Base-by-base conservation (phyloP, 2,329 filamentous ascomycete species). In the Colletotrichum sp. region DNA sequence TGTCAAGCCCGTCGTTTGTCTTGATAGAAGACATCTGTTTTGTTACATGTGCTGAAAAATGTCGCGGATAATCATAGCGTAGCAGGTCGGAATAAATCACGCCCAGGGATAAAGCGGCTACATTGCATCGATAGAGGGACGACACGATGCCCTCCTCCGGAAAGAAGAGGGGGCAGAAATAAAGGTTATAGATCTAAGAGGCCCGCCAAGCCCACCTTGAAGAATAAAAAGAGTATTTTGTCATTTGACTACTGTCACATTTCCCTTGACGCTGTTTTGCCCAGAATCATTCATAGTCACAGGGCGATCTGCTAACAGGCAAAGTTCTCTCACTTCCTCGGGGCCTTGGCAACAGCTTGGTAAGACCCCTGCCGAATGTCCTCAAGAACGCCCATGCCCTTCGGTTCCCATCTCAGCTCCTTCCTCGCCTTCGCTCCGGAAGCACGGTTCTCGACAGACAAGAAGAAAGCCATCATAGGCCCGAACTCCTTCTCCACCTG, bases 331-430 rank as follows among this genome's bases (percentile, higher is more conserved):
- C 65, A 76, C 34, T 62, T 72, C 38, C 56, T 58, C 36, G 80
- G 67, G 3, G 70, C 68, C 66, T 69, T 52, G 3, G 77, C 78
- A 60, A 80, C 58, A 15, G 69, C 64, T 34, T 48, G 10, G 21
- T 82, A 82, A n/a, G 81, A 83, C 1, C 82, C 82, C 2, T 70
- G 67, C 78, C 15, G 69, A 15, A 70, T 48, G 8, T 87, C 85
- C 48, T 83, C 83, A 55, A 88, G 36, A 52, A 87, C 78, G 2
- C 82, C 81, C 43, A 79, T 73, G 62, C 80, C 82, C 52, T 78
- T 79, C 2, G 83, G 80, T 73, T 81, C 68, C 86, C 86, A 88
- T 7, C 83, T 85, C 67, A 88, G 76, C 79, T 83, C 80, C 58
- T 78, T 79, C 71, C 71, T 81, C 6, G 85, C 86, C 80, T 87